phyloP scores from a whole-genome alignment of 805 yeast species.

The Jamesozyma lodderae region DNA sequence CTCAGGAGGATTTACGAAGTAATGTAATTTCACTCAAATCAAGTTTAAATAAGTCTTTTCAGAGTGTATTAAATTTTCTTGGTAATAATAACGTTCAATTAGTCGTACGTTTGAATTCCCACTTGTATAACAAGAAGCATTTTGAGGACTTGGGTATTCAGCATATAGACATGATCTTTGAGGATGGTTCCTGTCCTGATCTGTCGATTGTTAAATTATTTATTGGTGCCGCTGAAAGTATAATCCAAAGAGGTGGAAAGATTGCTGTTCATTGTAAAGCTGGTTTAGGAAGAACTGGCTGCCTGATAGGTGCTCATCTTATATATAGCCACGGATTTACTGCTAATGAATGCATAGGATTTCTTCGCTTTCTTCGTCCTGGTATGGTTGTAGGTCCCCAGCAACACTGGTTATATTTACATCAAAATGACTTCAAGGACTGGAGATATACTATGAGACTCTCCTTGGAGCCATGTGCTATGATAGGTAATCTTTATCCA shows the following conservation, averaged over 20 bases:
- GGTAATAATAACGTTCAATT: conserved; percentile 62
- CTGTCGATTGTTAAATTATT: conserved; percentile 84
- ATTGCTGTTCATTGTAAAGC: conserved; percentile 99
- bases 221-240: conserved; percentile 87
- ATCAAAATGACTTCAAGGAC: conserved; percentile 89
- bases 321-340: conserved; percentile 94
- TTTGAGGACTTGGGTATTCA: conserved; percentile 74
- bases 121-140: conserved; percentile 72
- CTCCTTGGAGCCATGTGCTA: conserved; percentile 55
- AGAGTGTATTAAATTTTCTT: conserved; percentile 71
- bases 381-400: conserved; percentile 99
- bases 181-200: conserved; percentile 96
- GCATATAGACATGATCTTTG: conserved; percentile 91
- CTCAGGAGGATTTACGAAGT: conserved; percentile 48
- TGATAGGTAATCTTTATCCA: conserved; percentile 58
- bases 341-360: conserved; percentile 91
- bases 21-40: conserved; percentile 20
- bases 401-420: conserved; percentile 94
- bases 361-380: conserved; percentile 90
- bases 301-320: conserved; percentile 92
- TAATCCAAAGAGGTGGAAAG: conserved; percentile 75
- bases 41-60: conserved; percentile 59
- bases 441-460: conserved; percentile 84
- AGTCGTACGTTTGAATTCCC: conserved; percentile 85
- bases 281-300: conserved; percentile 94